Evolutionary conservation across 2,329 filamentous ascomycete genomes (phyloP).

Genomic region (Trichoderma brevicompactum): DNA sequence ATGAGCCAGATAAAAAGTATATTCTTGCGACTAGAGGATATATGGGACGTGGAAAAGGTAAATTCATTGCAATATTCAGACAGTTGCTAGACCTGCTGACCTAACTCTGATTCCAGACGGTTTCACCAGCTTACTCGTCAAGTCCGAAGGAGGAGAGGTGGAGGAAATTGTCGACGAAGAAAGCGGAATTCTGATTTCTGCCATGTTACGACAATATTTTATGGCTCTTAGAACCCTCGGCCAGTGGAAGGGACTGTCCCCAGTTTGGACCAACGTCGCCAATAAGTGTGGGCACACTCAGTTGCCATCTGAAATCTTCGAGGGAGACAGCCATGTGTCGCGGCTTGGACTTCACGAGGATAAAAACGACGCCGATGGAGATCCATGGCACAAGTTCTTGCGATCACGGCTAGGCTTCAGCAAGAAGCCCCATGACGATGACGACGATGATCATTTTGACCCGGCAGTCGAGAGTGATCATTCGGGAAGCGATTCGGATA

Average conservation of each 20-base stretch:
- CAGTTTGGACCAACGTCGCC: slow-evolving; percentile 71
- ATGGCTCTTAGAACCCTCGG: slow-evolving; percentile 82
- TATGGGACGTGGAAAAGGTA: slow-evolving; percentile 79
- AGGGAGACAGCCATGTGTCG: slow-evolving; percentile 45
- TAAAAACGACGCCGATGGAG: slow-evolving; percentile 32
- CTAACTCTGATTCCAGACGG: slow-evolving; percentile 60
- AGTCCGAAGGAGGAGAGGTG: slow-evolving; percentile 74
- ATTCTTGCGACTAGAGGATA: slow-evolving; percentile 81
- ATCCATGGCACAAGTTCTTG: slow-evolving; percentile 46
- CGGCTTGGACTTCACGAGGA: slow-evolving; percentile 33
- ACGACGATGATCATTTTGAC: slow-evolving; percentile 52
- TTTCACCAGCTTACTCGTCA: slow-evolving; percentile 74
- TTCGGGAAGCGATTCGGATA: slow-evolving; percentile 44
- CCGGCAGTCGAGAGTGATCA: slow-evolving; percentile 38
- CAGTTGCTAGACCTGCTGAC: not conserved
- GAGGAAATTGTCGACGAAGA: slow-evolving; percentile 84
- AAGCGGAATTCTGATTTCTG: slow-evolving; percentile 83
- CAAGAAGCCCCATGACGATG: slow-evolving; percentile 42
- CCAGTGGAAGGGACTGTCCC: slow-evolving; percentile 74
- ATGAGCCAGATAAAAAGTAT: slow-evolving; percentile 69
- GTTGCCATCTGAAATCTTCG: slow-evolving; percentile 42
- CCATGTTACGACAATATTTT: slow-evolving; percentile 88
- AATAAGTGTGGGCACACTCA: slow-evolving; percentile 58
- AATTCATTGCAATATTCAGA: not conserved
- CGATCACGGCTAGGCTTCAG: slow-evolving; percentile 42